Base-by-base conservation (phyloP, 768 basidiomycete genomes). In the Lactifluus subvellereus region DNA sequence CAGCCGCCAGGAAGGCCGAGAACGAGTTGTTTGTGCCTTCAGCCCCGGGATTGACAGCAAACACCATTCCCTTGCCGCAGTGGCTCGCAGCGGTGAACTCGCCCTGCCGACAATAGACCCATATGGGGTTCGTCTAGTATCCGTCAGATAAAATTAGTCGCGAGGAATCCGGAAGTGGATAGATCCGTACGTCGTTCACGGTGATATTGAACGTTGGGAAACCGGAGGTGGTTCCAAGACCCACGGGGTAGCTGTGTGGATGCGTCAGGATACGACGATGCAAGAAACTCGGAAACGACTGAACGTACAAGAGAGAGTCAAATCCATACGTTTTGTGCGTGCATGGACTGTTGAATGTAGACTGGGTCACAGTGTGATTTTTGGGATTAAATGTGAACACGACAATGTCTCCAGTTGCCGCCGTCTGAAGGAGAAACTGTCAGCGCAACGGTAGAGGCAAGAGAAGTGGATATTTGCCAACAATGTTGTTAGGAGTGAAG, bases 331-430 rank as follows among this genome's bases (percentile, higher is more conserved):
- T 22, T 2, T 59, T 16, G 4, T 45, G 47, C n/a, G 60, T 22
- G 62, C 74, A 75, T 6, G 74, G 74, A 6, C 37, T 14, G 9
- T 37, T 55, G 61, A 74, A 73, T 7, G 68, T 62, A 2, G 71
- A 71, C 59, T 75, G 70, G n/a, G 70, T 71, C 13, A 70, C 71
- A 5, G 65, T 68, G 66, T 74, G 73, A 57, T 72, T 73, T 51
- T 72, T 73, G 51, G 62, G 59, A 20, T 66, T 38, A 69, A 71
- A 74, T 3, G 22, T 48, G 65, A 72, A 74, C n/a, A 20, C 16
- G 59, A 74, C 57, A 2, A 20, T 59, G 51, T 74, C 73, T 4
- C 71, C 66, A 20, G 56, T 14, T 6, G 48, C 32, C 11, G 69
- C 71, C 13, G 6, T 35, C 62, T 67, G 54, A 38, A 47, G 0